Evolutionary conservation across 352 stramenopile species (phyloP).

Genomic region (Globisporangium paroecandrum): DNA sequence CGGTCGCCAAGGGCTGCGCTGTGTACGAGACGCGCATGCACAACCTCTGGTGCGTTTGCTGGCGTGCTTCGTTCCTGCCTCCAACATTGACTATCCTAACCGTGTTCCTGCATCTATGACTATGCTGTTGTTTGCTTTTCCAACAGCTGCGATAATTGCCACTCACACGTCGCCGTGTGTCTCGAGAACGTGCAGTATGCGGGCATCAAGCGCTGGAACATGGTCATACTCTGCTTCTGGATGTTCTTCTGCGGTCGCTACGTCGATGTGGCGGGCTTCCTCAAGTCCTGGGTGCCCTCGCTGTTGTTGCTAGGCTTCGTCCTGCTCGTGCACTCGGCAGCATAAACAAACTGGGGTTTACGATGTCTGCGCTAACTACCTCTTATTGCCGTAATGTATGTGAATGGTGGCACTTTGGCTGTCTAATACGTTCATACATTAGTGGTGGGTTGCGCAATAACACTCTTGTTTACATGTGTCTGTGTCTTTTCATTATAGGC

Average conservation of each 20-base stretch:
- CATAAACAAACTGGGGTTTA: slow-evolving; percentile 18
- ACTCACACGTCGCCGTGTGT: slow-evolving; percentile 92
- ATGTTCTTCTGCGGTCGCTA: slow-evolving; percentile 72
- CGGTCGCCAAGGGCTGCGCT: slow-evolving; percentile 81
- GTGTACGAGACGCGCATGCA: slow-evolving; percentile 95
- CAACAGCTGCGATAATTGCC: slow-evolving; percentile 93
- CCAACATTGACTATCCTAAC: background rate
- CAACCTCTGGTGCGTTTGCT: slow-evolving; percentile 83
- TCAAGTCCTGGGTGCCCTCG: slow-evolving; percentile 43
- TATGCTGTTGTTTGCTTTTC: background rate
- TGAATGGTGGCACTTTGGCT: background rate
- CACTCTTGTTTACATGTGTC: background rate
- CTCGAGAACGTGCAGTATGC: slow-evolving; percentile 60
- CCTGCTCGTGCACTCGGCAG: slow-evolving; percentile 23
- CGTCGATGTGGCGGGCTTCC: slow-evolving; percentile 31
- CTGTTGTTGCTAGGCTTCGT: slow-evolving; percentile 21
- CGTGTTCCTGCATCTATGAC: background rate
- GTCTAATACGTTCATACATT: background rate
- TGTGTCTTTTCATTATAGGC: slow-evolving; percentile 3
- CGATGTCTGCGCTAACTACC: background rate
- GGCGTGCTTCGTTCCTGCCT: background rate
- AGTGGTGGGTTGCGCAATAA: background rate
- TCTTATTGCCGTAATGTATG: background rate
- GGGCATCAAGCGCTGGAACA: slow-evolving; percentile 66
- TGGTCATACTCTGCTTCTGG: slow-evolving; percentile 81